Evolutionary conservation across 2,329 filamentous ascomycete species (phyloP), one percentile per base, ranked within the genome.

Genomic region (Cercospora canescens): DNA sequence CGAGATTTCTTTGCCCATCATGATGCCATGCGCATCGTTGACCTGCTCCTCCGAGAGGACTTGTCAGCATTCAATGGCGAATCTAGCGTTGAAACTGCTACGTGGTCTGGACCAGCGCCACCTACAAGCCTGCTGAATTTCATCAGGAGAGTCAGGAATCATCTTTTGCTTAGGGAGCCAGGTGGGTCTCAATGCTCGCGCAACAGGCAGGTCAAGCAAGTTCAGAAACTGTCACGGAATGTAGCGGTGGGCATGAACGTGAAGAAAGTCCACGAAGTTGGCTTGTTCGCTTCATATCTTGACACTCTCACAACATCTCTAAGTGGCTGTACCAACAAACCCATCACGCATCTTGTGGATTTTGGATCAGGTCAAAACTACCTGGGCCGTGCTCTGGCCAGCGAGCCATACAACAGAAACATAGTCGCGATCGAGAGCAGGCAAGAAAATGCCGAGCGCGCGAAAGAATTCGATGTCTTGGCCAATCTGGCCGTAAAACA

Each of bases 291-390:
- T n/a, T 86, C 87, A 69, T 98, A 94, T 73, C 87, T 98, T 60
- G 86, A 92, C 62, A 84, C 86, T 30, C 85, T 97, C 26, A 84
- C 86, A 3, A 76, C 81, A 1, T 81, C 86, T 1, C 85, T 89
- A 28, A 65, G 71, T 28, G 81, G 83, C 0, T 79, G 83, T 56
- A 79, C 84, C 14, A 75, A 77, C 62, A 72, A 79, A 64, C 56
- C 69, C 8, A 89, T 97, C 67, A 92, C 93, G 0, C 94, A 98
- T 80, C 88, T 97, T 65, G 90, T 98, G 57, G 95, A 99, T 79
- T 97, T 98, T 78, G 95, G 95, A 30, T 97, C 93, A 61, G 95
- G 95, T 0, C 94, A 98, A 78, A 98, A 97, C 76, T 99, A 99
- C 75, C 88, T 99, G 3, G 94, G 95, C 0, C 87, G 95, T 54